Evolutionary conservation across 345 rosid genomes (phyloP).

Genomic region (Arabidopsis arenosa): DNA sequence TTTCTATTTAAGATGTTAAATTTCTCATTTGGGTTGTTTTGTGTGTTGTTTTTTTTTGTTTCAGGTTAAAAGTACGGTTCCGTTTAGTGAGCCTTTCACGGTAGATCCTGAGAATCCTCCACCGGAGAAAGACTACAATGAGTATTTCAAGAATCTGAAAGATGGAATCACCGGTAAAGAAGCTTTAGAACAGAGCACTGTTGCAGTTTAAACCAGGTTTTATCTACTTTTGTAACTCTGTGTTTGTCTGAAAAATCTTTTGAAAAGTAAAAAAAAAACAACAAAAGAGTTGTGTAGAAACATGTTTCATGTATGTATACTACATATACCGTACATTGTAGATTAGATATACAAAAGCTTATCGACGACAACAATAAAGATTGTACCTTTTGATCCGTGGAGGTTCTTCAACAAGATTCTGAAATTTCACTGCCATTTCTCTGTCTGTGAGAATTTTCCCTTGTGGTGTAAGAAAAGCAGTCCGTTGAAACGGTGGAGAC

Average conservation of each 20-base stretch:
- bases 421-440: constrained; percentile 62
- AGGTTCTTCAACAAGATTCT: constrained; percentile 43
- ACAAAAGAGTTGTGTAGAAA: constrained; percentile 3
- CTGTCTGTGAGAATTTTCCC: constrained; percentile 61
- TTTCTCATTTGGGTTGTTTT: constrained; percentile 16
- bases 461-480: constrained; percentile 60
- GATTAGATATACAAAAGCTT: constrained; percentile 17
- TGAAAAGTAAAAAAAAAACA: neutral
- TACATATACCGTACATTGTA: constrained; percentile 33
- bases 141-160: constrained; percentile 72
- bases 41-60: constrained; percentile 13
- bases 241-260: constrained; percentile 2
- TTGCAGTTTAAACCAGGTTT: constrained; percentile 52
- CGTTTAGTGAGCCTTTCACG: constrained; percentile 87
- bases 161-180: constrained; percentile 88
- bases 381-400: constrained; percentile 43
- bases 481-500: constrained; percentile 78
- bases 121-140: constrained; percentile 77
- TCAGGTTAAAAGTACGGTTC: constrained; percentile 90
- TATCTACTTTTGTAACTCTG: constrained; percentile 10
- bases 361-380: constrained; percentile 30
- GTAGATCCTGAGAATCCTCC: constrained; percentile 92
- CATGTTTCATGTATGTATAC: constrained; percentile 12
- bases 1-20: constrained; percentile 6
- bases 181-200: constrained; percentile 59